A percentile compares a stretch with the other conserved stretches of the same genome.
Conservation (phyloP, 495 filamentous ascomycete species). For the Neurospora hispaniola region DNA sequence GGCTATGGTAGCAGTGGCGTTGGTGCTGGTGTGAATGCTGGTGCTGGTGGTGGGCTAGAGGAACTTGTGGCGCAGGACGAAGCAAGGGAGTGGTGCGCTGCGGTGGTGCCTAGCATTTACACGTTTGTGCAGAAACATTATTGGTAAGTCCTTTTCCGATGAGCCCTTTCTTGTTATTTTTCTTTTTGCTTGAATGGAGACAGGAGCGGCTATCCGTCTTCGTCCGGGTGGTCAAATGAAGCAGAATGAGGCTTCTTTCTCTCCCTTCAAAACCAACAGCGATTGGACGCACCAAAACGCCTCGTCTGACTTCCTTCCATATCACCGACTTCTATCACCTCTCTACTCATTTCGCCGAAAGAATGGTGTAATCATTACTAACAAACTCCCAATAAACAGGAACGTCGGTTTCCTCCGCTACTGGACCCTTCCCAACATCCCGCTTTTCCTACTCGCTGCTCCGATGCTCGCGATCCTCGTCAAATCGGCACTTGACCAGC, state of each 20-base stretch:
- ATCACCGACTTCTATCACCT: background rate
- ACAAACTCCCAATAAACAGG: conserved; percentile 37
- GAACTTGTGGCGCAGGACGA: conserved; percentile 2
- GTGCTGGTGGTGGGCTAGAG: background rate
- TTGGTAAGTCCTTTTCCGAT: conserved; percentile 49
- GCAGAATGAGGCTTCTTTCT: background rate
- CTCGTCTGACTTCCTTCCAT: background rate
- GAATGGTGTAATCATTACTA: background rate
- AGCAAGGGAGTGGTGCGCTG: conserved; percentile 63
- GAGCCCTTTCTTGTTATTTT: background rate
- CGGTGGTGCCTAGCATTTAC: conserved; percentile 71
- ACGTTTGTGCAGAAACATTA: conserved; percentile 79
- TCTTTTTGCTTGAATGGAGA: background rate
- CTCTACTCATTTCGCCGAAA: background rate
- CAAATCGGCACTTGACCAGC: conserved; percentile 46
- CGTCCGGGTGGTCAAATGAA: background rate
- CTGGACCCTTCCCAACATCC: conserved; percentile 79
- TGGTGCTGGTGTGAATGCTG: background rate
- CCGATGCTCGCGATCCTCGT: conserved; percentile 68
- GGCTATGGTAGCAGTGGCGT: background rate
- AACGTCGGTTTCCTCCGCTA: conserved; percentile 79
- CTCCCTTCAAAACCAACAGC: background rate
- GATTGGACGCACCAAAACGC: background rate
- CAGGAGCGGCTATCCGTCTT: background rate
- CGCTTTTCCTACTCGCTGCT: conserved; percentile 72